Evolutionary conservation across 2,329 filamentous ascomycete species (phyloP).

Genomic region (Pseudogymnoascus sp.): DNA sequence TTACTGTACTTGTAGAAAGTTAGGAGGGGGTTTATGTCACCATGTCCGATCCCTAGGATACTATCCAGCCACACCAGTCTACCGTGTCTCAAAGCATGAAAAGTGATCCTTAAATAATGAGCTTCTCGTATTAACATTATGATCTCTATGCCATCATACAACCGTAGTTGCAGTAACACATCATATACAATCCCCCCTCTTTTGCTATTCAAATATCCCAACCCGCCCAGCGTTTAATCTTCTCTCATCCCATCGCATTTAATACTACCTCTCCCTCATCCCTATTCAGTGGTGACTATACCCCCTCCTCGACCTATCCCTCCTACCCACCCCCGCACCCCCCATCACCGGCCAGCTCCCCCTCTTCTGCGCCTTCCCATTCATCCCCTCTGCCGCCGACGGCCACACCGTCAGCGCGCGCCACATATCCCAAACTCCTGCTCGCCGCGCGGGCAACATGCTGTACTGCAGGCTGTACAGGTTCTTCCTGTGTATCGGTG

Average conservation of each 20-base stretch:
- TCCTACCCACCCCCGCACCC: constrained; percentile 12
- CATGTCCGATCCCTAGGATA: neutral
- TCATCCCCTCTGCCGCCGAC: neutral
- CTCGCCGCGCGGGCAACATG: constrained; percentile 80
- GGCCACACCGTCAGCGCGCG: constrained; percentile 22
- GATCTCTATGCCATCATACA: neutral
- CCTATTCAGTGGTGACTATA: neutral
- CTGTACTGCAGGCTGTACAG: constrained; percentile 96
- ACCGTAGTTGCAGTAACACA: neutral
- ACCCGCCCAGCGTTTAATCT: constrained; percentile 11
- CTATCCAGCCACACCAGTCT: constrained; percentile 18
- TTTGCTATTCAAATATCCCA: neutral
- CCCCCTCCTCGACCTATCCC: constrained; percentile 10
- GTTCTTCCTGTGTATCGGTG: constrained; percentile 88
- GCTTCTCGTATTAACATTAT: constrained; percentile 1
- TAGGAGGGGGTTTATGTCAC: neutral
- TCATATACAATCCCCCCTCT: neutral
- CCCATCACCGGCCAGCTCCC: constrained; percentile 4
- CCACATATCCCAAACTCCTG: constrained; percentile 83
- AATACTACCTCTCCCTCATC: constrained; percentile 15
- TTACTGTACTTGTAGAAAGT: neutral
- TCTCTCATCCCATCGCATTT: constrained; percentile 16
- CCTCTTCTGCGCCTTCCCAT: constrained; percentile 11
- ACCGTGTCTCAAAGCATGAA: neutral
- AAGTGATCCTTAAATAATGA: neutral